Evolutionary conservation across 768 basidiomycete species (phyloP), one percentile per base, ranked within the genome.

Genomic region (Russula brevipes): DNA sequence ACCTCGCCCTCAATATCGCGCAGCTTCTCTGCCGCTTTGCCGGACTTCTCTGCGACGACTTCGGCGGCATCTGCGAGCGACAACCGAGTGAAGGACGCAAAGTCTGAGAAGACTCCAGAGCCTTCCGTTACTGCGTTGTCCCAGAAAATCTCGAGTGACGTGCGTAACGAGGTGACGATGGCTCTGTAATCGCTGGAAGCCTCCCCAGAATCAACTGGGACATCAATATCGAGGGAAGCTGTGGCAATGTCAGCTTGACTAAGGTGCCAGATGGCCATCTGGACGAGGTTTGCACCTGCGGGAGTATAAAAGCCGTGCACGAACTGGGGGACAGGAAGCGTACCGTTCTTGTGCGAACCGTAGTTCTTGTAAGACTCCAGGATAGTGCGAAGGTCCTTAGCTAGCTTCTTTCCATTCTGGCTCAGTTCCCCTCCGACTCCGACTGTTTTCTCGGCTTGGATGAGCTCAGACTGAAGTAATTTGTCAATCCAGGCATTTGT

Each of bases 51-150:
- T 66, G 87, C 83, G 19, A 89, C 62, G 17, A 80, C 72, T 56
- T 86, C 86, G 0, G 87, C 86, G 0, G 82, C 80, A 59, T 89
- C 86, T 0, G 87, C 86, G 49, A 89, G 73, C 2, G 85, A 80
- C 36, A 87, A 78, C 0, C 88, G 83, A 1, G 79, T 67, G 66
- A 89, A 83, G 35, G 86, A 88, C 5, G 85, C 77, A 67, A 88
- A 81, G 71, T 89, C 88, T 57, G 77, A 73, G 66, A 86, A 75
- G 31, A 87, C 74, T 39, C 79, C 78, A 47, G 75, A 73, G 14
- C 82, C 80, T 70, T 87, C 86, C 4, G 80, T 76, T 0, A 81
- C 73, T 31, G 85, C 50, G 35, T 80, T 83, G 1, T 77, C 69
- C 80, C 83, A 86, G 47, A 86, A 63, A 64, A 82, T 78, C 46